A percentile compares a stretch with the other conserved stretches of the same genome.
Conservation (phyloP, 495 filamentous ascomycete species). For the Tuber aestivum region DNA sequence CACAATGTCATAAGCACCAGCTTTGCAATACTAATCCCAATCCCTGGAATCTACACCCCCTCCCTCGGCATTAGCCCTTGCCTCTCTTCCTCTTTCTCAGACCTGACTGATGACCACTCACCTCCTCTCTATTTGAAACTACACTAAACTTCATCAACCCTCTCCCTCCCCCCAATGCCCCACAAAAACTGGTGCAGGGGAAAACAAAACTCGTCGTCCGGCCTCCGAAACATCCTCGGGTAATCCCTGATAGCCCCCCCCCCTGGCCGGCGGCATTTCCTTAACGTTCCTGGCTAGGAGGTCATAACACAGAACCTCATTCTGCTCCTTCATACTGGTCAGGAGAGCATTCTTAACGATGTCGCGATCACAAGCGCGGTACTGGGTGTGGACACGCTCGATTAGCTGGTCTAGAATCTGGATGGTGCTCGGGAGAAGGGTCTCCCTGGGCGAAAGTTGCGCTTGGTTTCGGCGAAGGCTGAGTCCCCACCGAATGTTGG, state of each 20-base stretch:
- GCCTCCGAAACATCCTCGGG: constrained; percentile 68
- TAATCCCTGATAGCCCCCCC: constrained; percentile 87
- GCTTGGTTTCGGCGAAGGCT: constrained; percentile 64
- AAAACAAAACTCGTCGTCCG: constrained; percentile 50
- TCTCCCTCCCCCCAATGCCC: neutral
- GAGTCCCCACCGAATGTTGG: constrained; percentile 79
- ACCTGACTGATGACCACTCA: constrained; percentile 25
- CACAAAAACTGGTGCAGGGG: neutral
- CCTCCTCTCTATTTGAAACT: constrained; percentile 70
- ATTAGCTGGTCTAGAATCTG: constrained; percentile 79
- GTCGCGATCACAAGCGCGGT: constrained; percentile 54
- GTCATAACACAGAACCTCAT: constrained; percentile 67
- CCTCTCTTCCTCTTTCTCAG: neutral
- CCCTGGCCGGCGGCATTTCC: constrained; percentile 86
- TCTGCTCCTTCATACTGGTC: constrained; percentile 74
- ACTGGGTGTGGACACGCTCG: constrained; percentile 73
- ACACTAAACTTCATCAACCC: constrained; percentile 46
- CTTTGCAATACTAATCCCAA: constrained; percentile 80
- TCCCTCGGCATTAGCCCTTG: neutral
- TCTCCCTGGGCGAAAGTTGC: constrained; percentile 66
- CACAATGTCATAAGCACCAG: constrained; percentile 75
- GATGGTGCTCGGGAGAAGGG: constrained; percentile 61
- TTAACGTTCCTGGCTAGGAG: constrained; percentile 51
- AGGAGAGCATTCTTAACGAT: constrained; percentile 78
- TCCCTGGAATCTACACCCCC: constrained; percentile 64